Conservation (phyloP, 176 grass and related monocot genomes). For the Oryza glaberrima region DNA sequence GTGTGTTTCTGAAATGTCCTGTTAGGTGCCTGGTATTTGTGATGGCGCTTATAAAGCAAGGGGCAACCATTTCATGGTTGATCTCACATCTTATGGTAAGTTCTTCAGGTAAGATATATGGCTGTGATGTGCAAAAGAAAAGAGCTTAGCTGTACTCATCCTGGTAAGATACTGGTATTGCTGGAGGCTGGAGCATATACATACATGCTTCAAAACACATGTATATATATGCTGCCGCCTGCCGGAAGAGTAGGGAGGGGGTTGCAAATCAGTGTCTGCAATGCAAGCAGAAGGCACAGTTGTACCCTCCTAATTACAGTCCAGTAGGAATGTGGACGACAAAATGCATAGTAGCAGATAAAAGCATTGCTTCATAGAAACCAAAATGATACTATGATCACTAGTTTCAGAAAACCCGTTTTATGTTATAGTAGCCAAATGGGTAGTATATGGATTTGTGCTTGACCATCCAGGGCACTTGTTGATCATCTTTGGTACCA, state of each 20-base stretch:
- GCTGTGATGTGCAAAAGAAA: too few species aligned
- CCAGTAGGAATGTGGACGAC: not conserved
- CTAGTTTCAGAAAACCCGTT: not conserved
- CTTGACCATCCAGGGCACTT: constrained; percentile 14
- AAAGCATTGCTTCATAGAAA: not conserved
- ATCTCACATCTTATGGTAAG: not conserved
- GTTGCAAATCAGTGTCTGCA: too few species aligned
- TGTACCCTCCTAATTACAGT: not conserved
- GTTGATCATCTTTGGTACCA: not conserved
- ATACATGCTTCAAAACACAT: too few species aligned
- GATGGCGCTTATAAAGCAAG: not conserved
- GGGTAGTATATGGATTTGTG: constrained; percentile 5
- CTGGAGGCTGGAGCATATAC: too few species aligned
- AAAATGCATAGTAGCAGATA: not conserved
- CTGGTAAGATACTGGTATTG: too few species aligned
- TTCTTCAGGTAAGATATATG: too few species aligned
- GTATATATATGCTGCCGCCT: too few species aligned
- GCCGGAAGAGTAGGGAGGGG: too few species aligned
- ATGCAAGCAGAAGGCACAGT: too few species aligned
- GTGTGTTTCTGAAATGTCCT: not conserved
- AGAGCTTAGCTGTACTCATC: too few species aligned
- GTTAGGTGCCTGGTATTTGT: not conserved
- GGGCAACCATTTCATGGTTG: not conserved
- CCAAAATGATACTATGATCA: not conserved
- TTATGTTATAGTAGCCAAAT: not conserved